Percentiles rank a stretch among this genome's conserved stretches.
These are phyloP conservation scores for Naganishia randhawae DNA, from an alignment of 768 basidiomycete genomes.

Conservation along the genomic window DNA sequence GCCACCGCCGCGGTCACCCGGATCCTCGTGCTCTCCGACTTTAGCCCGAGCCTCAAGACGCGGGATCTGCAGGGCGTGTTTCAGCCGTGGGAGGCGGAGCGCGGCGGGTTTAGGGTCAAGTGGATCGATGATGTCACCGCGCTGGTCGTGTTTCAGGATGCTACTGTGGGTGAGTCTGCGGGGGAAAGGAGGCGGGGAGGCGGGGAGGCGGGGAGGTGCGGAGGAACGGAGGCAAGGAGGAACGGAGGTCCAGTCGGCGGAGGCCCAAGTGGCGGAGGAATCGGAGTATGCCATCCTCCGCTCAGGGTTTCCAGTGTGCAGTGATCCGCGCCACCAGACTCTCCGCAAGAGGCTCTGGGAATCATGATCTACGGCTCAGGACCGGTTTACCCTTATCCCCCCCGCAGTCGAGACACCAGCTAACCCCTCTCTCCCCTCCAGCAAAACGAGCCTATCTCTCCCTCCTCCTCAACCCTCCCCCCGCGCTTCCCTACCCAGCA, in stretches of 20 bases:
- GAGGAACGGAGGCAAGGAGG: no score
- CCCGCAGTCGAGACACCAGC: neutral
- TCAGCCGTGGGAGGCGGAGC: conserved; percentile 75
- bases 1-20: conserved; percentile 93
- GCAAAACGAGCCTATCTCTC: conserved; percentile 94
- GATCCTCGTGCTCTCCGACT: conserved; percentile 86
- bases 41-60: conserved; percentile 93
- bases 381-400: no score
- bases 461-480: conserved; percentile 75
- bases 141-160: conserved; percentile 88
- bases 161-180: conserved; percentile 78
- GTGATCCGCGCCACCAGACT: no score
- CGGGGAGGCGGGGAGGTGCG: no score
- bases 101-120: conserved; percentile 96
- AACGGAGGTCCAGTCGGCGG: no score
- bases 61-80: conserved; percentile 91
- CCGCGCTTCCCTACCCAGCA: conserved; percentile 38
- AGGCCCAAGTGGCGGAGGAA: no score
- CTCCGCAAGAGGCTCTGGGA: no score
- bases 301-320: no score
- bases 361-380: no score
- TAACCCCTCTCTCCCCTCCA: conserved; percentile 46
- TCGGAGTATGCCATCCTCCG: no score
- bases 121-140: conserved; percentile 97
- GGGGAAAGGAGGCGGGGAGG: no score